Evolutionary conservation across 768 basidiomycete species (phyloP).

Genomic region (Boletellus emodensis): DNA sequence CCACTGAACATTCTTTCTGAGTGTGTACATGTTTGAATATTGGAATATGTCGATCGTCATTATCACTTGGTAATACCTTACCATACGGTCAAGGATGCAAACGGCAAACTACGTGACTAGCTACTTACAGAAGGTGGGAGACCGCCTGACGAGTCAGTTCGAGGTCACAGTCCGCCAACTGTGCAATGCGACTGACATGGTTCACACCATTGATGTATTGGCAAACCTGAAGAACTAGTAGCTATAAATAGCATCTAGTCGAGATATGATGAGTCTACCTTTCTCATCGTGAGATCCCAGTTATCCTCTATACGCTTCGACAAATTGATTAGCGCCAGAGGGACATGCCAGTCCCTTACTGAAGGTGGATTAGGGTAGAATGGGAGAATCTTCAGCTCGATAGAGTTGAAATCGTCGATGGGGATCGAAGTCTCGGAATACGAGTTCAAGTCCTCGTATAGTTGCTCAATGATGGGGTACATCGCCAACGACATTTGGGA

Average conservation of each 20-base stretch:
- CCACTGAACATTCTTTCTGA: constrained; percentile 82
- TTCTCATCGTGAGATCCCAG: constrained; percentile 94
- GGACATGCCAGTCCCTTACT: constrained; percentile 95
- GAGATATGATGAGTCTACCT: constrained; percentile 43
- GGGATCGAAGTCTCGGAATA: constrained; percentile 94
- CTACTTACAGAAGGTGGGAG: constrained; percentile 80
- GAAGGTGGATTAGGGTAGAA: constrained; percentile 92
- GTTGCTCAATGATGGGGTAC: constrained; percentile 85
- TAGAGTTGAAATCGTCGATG: constrained; percentile 88
- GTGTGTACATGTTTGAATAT: constrained; percentile 95
- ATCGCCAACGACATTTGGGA: constrained; percentile 62
- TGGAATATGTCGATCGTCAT: constrained; percentile 98
- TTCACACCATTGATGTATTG: constrained; percentile 86
- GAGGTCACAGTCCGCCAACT: constrained; percentile 85
- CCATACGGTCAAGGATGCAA: constrained; percentile 3
- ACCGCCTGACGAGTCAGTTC: constrained; percentile 81
- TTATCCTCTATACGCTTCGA: constrained; percentile 78
- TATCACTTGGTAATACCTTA: constrained; percentile 93
- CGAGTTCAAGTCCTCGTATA: constrained; percentile 96
- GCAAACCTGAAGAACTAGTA: constrained; percentile 45
- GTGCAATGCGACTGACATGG: constrained; percentile 86
- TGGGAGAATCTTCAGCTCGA: constrained; percentile 94
- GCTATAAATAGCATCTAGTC: background rate
- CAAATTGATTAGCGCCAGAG: constrained; percentile 82
- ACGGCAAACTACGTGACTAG: background rate